Percentiles rank a stretch among this genome's conserved stretches.
phyloP scores from a whole-genome alignment of 2,329 filamentous ascomycete species.

The Thermochaetoides dissita region DNA sequence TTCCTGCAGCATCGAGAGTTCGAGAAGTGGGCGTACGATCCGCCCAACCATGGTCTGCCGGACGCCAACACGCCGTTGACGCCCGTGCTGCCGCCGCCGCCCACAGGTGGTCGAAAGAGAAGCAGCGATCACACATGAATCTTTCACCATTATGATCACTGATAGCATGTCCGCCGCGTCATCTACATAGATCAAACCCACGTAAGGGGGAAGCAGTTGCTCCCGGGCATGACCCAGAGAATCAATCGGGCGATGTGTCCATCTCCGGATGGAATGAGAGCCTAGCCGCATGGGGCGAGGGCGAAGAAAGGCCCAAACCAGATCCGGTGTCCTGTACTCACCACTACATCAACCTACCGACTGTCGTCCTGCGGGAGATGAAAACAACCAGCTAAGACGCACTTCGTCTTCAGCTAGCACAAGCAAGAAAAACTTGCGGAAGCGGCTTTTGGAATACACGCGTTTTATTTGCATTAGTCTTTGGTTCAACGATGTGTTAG shows the following conservation, averaged over 20 bases:
- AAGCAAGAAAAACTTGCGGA: no score
- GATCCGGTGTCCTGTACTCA: neutral
- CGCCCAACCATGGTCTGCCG: slow-evolving; percentile 4
- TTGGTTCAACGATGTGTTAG: no score
- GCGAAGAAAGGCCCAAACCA: neutral
- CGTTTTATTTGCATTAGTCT: no score
- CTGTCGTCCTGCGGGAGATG: no score
- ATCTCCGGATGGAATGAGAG: slow-evolving; percentile 5
- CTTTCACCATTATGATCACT: neutral
- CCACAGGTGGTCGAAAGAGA: no score
- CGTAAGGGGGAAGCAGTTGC: neutral
- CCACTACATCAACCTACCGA: no score
- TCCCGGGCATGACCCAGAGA: slow-evolving; percentile 3
- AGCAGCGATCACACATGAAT: neutral
- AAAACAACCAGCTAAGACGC: no score
- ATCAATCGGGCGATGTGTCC: slow-evolving; percentile 1
- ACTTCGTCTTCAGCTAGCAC: no score
- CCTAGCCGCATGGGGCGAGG: neutral
- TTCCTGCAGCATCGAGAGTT: slow-evolving; percentile 63
- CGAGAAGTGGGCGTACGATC: slow-evolving; percentile 17
- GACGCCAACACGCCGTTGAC: neutral
- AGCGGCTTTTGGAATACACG: no score
- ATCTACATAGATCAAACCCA: slow-evolving; percentile 4
- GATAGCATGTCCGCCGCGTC: slow-evolving; percentile 2
- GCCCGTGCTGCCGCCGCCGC: no score